Evolutionary conservation across 2,329 filamentous ascomycete genomes (phyloP).

Genomic region (Penicillium frequentans): DNA sequence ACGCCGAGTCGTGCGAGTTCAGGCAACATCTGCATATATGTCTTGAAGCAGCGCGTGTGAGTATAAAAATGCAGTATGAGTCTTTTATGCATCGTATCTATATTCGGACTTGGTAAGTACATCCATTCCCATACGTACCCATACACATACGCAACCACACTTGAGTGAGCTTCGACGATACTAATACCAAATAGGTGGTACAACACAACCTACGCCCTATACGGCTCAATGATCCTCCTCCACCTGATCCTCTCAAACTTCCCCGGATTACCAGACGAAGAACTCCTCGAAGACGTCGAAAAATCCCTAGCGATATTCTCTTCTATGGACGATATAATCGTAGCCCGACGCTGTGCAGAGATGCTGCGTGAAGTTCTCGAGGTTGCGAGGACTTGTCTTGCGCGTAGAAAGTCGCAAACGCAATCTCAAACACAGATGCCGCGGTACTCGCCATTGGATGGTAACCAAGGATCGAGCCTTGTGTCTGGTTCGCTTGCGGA

Average conservation of each 20-base stretch:
- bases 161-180: too few relatives aligned
- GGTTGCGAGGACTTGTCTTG: slow-evolving; percentile 21
- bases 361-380: slow-evolving; percentile 31
- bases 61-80: slow-evolving; percentile 31
- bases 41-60: slow-evolving; percentile 26
- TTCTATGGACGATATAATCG: slow-evolving; percentile 31
- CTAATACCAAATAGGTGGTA: slow-evolving; percentile 27
- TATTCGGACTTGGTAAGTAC: slow-evolving; percentile 29
- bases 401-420: slow-evolving; percentile 4
- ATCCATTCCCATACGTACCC: neutral
- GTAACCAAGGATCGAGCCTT: neutral
- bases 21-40: slow-evolving; percentile 24
- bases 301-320: slow-evolving; percentile 32
- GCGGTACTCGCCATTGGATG: neutral
- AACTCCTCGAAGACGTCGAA: slow-evolving; percentile 28
- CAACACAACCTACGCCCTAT: slow-evolving; percentile 34
- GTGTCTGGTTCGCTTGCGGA: neutral
- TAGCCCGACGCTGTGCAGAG: slow-evolving; percentile 32
- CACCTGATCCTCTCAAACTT: slow-evolving; percentile 27
- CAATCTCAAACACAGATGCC: neutral
- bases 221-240: slow-evolving; percentile 35
- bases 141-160: neutral
- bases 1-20: slow-evolving; percentile 2
- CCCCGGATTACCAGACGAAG: slow-evolving; percentile 16
- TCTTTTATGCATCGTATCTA: slow-evolving; percentile 31